Evolutionary conservation across 306 rosid genomes (phyloP), one percentile per base, ranked within the genome.

Genomic region (Ormosia emarginata): DNA sequence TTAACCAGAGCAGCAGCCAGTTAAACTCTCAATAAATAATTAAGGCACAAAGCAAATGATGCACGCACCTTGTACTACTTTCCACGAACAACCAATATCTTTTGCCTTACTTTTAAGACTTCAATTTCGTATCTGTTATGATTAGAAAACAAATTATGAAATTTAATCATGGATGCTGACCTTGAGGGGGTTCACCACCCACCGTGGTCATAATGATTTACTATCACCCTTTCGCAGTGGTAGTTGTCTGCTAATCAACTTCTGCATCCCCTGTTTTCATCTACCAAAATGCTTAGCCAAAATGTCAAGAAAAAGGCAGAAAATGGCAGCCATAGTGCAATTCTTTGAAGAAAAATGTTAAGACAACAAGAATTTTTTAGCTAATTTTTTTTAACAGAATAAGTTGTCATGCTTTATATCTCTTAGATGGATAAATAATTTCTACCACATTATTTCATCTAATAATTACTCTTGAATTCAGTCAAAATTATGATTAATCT

Each of bases 81-180:
- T 37, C 40, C 40, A 41, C n/a, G n/a, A 4, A 3, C 29, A 63
- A 34, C 71, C 32, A 63, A 50, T 63, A 41, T 47, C 7, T 36
- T 63, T 2, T 50, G 50, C 70, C 33, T 59, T 70, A 0, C 15
- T 44, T 69, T 71, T 70, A 11, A 68, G 74, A 80, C 55, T 34
- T 34, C 32, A 71, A 80, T 47, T 81, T 5, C 4, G 46, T 49
- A 33, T 3, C 9, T 34, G 64, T 17, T 33, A 83, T 78, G 39
- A 43, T 73, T 66, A 13, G 5, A 59, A 10, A 32, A 61, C 47
- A 34, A 80, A 80, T 17, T 18, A 80, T 80, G 34, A 41, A 32
- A 43, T 9, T 61, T 39, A 37, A 84, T 57, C 13, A 79, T 79
- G 77, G 55, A 55, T 6, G 71, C 80, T 12, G 24, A 77, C 69